A percentile compares a stretch with the other conserved stretches of the same genome.
Conservation (phyloP, 78 protist species). For the Dictyostelium discoideum region dicty_2.7 NC_007091.3:5088001-5088500, state of each 20-base stretch:
- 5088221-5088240: slow-evolving; percentile 93
- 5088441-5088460: slow-evolving; percentile 87
- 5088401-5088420: slow-evolving; percentile 90
- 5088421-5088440: slow-evolving; percentile 94
- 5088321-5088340: slow-evolving; percentile 99
- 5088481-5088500: slow-evolving; percentile 90
- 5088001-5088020: slow-evolving; percentile 95
- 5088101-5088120: no score
- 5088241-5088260: slow-evolving; percentile 82
- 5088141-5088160: no score
- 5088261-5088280: slow-evolving; percentile 98
- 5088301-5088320: slow-evolving; percentile 95
- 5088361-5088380: slow-evolving; percentile 95
- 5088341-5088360: slow-evolving; percentile 95
- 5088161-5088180: no score
- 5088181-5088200: slow-evolving; percentile 37
- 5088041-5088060: background rate
- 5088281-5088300: slow-evolving; percentile 92
- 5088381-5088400: slow-evolving; percentile 85
- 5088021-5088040: slow-evolving; percentile 86
- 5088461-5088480: slow-evolving; percentile 91
- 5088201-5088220: slow-evolving; percentile 92
- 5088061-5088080: no score
- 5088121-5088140: no score
- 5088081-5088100: no score